Conservation (phyloP, 495 filamentous ascomycete species). For the Aspergillus egyptiacus region DNA sequence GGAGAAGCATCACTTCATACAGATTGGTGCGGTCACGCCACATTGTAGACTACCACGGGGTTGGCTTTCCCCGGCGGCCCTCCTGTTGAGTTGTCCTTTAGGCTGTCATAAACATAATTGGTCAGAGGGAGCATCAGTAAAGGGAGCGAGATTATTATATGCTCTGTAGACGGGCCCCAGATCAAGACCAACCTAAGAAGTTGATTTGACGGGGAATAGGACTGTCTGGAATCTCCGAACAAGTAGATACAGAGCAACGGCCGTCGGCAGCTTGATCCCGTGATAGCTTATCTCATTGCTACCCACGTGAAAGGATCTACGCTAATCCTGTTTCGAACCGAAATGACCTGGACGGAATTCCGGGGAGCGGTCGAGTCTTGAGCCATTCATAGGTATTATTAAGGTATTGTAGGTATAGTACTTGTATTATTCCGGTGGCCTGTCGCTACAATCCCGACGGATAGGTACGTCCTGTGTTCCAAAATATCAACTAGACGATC, state of each 20-base stretch:
- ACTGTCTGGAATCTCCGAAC: neutral
- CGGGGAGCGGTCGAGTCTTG: too few relatives aligned
- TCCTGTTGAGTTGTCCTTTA: slow-evolving; percentile 19
- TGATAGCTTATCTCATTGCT: too few relatives aligned
- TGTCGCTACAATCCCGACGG: too few relatives aligned
- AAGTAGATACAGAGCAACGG: neutral
- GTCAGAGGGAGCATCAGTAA: neutral
- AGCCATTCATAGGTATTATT: too few relatives aligned
- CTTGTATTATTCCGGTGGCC: too few relatives aligned
- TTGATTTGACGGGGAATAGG: neutral
- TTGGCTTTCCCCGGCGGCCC: slow-evolving; percentile 16
- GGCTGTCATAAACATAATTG: slow-evolving; percentile 18
- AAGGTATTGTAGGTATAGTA: too few relatives aligned
- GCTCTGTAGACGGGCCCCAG: too few relatives aligned
- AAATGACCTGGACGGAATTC: too few relatives aligned
- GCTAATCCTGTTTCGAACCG: slow-evolving; percentile 13
- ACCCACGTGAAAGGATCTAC: slow-evolving; percentile 10
- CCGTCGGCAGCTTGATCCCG: slow-evolving; percentile 6
- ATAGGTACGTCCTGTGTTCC: too few relatives aligned
- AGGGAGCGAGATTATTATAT: neutral
- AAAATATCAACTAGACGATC: too few relatives aligned
- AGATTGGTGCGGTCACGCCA: slow-evolving; percentile 99
- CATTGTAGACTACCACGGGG: slow-evolving; percentile 44
- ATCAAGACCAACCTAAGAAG: neutral
- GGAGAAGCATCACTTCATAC: slow-evolving; percentile 40